Evolutionary conservation across 2,329 filamentous ascomycete genomes (phyloP).

Genomic region (Nemania sp.): DNA sequence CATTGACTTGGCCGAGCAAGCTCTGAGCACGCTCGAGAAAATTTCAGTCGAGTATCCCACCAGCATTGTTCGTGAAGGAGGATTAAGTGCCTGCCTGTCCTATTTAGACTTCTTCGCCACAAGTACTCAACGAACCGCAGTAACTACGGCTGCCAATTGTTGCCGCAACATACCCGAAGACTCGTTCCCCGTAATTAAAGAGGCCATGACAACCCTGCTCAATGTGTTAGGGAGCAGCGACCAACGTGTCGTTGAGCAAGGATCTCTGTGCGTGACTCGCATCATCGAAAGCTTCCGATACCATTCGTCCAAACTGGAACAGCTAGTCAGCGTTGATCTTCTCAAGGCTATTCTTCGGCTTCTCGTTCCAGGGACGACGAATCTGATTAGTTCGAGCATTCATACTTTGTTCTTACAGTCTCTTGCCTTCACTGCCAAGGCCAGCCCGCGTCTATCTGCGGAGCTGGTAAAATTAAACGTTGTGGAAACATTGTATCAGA

Average conservation of each 20-base stretch:
- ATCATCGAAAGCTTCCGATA: constrained; percentile 98
- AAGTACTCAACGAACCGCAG: constrained; percentile 92
- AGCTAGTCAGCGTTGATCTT: constrained; percentile 85
- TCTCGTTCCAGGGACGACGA: constrained; percentile 90
- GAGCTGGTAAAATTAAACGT: constrained; percentile 96
- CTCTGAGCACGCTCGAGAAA: constrained; percentile 93
- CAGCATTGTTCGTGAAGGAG: constrained; percentile 93
- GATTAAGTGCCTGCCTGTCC: constrained; percentile 90
- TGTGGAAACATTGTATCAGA: constrained; percentile 96
- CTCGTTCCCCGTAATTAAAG: constrained; percentile 85
- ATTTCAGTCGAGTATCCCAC: constrained; percentile 95
- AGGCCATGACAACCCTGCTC: constrained; percentile 94
- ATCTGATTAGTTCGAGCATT: constrained; percentile 89
- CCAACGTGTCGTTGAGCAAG: constrained; percentile 95
- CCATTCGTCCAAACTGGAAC: constrained; percentile 83
- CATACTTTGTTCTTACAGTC: constrained; percentile 96
- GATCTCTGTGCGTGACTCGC: constrained; percentile 89
- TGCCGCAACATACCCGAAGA: constrained; percentile 96
- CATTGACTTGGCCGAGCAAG: constrained; percentile 96
- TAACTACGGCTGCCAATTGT: constrained; percentile 97
- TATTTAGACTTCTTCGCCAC: constrained; percentile 98
- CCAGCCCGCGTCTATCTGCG: constrained; percentile 82
- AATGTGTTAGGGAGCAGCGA: constrained; percentile 91
- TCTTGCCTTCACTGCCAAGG: constrained; percentile 84
- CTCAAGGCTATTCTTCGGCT: constrained; percentile 83